Evolutionary conservation across 768 basidiomycete species (phyloP).

Genomic region (Tulasnella sp.): DNA sequence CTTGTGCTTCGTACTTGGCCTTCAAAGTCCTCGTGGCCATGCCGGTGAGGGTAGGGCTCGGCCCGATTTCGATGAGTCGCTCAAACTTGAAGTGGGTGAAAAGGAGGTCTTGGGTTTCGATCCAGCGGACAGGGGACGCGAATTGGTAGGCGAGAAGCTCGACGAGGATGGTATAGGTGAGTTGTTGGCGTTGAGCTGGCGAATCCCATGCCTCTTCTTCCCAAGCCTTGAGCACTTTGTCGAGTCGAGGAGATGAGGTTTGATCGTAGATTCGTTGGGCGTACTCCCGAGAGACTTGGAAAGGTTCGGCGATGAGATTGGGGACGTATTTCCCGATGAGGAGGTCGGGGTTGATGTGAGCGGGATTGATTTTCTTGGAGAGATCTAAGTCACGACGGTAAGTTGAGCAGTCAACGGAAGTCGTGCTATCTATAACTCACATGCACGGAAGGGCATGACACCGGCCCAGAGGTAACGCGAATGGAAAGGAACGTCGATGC

Average conservation of each 20-base stretch:
- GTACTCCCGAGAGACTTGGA: slow-evolving; percentile 76
- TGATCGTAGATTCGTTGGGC: slow-evolving; percentile 94
- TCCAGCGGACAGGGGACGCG: slow-evolving; percentile 98
- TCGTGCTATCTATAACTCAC: slow-evolving; percentile 40
- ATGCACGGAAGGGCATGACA: slow-evolving; percentile 94
- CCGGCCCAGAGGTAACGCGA: slow-evolving; percentile 99
- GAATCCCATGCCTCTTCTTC: slow-evolving; percentile 83
- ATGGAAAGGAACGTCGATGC: slow-evolving; percentile 99
- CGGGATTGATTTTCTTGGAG: slow-evolving; percentile 94
- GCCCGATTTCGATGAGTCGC: slow-evolving; percentile 91
- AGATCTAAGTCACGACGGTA: slow-evolving; percentile 48
- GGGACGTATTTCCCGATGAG: slow-evolving; percentile 94
- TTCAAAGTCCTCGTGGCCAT: slow-evolving; percentile 88
- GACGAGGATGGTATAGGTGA: slow-evolving; percentile 93
- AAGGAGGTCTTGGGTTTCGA: slow-evolving; percentile 93
- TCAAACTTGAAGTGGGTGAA: slow-evolving; percentile 84
- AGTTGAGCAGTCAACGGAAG: not conserved
- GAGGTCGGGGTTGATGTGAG: slow-evolving; percentile 88
- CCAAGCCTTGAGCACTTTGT: slow-evolving; percentile 92
- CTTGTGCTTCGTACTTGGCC: slow-evolving; percentile 85
- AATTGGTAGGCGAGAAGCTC: slow-evolving; percentile 97
- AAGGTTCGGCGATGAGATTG: slow-evolving; percentile 86
- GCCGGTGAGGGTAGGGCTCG: slow-evolving; percentile 90
- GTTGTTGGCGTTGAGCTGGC: slow-evolving; percentile 74
- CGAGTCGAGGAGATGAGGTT: slow-evolving; percentile 89